phyloP scores from a whole-genome alignment of 2,329 filamentous ascomycete genomes.

The Tricladium varicosporioides region DNA sequence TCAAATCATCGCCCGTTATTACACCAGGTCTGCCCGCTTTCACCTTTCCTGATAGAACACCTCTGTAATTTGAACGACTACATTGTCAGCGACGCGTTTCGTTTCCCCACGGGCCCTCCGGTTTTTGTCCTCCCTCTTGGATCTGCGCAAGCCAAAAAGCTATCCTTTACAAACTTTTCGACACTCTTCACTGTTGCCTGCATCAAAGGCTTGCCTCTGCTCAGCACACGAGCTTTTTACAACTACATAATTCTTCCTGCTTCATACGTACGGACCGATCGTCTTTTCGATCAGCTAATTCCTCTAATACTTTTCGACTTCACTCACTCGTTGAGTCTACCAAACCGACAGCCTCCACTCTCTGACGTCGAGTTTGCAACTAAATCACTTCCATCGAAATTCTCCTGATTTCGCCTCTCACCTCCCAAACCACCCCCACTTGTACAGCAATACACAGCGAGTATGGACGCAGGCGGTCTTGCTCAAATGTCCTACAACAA shows the following conservation, averaged over 20 bases:
- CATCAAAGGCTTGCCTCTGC: conserved; percentile 30
- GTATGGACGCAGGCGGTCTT: conserved; percentile 96
- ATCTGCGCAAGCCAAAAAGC: conserved; percentile 24
- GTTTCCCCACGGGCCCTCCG: conserved; percentile 22
- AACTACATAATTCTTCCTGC: conserved; percentile 29
- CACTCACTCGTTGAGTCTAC: conserved; percentile 16
- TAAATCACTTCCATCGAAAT: conserved; percentile 1
- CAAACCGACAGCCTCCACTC: conserved; percentile 26
- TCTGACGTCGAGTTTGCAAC: conserved; percentile 25
- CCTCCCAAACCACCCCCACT: conserved; percentile 10
- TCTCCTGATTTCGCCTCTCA: conserved; percentile 8
- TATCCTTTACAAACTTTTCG: conserved; percentile 24
- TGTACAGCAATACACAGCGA: conserved; percentile 30
- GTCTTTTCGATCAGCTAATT: conserved; percentile 30
- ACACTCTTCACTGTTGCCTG: conserved; percentile 26
- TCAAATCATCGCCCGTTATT: conserved; percentile 4
- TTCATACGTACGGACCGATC: conserved; percentile 28
- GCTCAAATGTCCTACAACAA: conserved; percentile 97
- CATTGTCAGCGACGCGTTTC: conserved; percentile 27
- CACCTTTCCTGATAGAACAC: conserved; percentile 11
- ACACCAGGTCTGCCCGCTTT: conserved; percentile 8
- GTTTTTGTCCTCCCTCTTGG: conserved; percentile 27
- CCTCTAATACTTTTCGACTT: conserved; percentile 28
- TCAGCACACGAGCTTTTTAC: conserved; percentile 25
- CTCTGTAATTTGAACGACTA: conserved; percentile 28